Conservation (phyloP, 1,284 basidiomycete genomes). For the Entoloma clypeatum region DNA sequence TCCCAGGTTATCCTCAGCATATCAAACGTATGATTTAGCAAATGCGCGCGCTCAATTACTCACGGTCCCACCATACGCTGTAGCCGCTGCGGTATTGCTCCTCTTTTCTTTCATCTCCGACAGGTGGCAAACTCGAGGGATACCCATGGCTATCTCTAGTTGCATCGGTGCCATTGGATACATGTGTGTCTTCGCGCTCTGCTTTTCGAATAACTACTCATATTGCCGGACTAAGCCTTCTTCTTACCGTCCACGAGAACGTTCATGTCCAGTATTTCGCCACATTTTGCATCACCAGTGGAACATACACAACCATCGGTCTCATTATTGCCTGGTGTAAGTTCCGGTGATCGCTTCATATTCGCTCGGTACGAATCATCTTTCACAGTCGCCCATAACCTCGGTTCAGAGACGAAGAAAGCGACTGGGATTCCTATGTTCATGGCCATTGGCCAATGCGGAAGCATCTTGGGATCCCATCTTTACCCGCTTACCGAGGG, state of each 20-base stretch:
- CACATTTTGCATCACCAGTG: conserved; percentile 64
- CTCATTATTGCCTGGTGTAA: conserved; percentile 71
- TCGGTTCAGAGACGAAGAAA: conserved; percentile 75
- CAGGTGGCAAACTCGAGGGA: conserved; percentile 65
- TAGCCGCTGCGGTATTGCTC: conserved; percentile 66
- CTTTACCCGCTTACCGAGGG: conserved; percentile 62
- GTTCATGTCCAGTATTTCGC: conserved; percentile 61
- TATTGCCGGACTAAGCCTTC: conserved; percentile 33
- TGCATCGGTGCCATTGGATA: conserved; percentile 62
- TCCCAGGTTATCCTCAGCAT: not conserved
- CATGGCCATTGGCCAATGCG: conserved; percentile 72
- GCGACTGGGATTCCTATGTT: conserved; percentile 73
- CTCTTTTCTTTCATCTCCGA: conserved; percentile 67
- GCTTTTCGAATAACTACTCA: conserved; percentile 1
- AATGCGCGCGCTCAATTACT: conserved; percentile 54
- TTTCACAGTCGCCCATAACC: conserved; percentile 59
- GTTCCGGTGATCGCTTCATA: conserved; percentile 23
- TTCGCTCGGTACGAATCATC: not conserved
- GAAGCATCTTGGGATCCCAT: conserved; percentile 69
- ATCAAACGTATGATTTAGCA: conserved; percentile 20
- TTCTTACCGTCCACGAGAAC: conserved; percentile 44
- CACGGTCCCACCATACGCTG: conserved; percentile 81
- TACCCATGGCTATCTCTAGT: conserved; percentile 48
- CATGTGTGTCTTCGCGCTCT: conserved; percentile 38
- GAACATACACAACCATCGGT: conserved; percentile 67